Conservation (phyloP, 2,329 filamentous ascomycete genomes). For the Penicillium sp. region DNA sequence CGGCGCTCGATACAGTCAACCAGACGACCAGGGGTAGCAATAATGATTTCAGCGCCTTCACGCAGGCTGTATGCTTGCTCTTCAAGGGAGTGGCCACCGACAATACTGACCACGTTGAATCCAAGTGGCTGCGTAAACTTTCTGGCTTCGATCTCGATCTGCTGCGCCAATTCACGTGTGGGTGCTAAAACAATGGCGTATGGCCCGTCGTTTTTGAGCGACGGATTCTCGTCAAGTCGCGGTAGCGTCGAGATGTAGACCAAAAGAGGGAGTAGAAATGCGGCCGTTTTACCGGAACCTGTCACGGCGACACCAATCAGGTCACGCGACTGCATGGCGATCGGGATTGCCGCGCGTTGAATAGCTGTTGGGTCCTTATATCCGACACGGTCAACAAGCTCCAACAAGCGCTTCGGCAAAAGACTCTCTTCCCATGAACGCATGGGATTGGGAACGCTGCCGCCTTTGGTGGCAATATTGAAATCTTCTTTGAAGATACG, state of each 20-base stretch:
- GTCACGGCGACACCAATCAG: conserved; percentile 98
- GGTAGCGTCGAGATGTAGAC: conserved; percentile 93
- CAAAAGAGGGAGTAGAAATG: conserved; percentile 86
- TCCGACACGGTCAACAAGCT: conserved; percentile 79
- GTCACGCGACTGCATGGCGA: conserved; percentile 86
- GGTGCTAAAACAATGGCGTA: conserved; percentile 97
- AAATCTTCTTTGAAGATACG: conserved; percentile 99
- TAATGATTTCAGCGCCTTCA: conserved; percentile 94
- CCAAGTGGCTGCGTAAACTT: conserved; percentile 90
- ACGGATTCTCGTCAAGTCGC: conserved; percentile 73
- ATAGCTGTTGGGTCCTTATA: conserved; percentile 91
- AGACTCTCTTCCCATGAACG: conserved; percentile 85
- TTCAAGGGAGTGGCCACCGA: conserved; percentile 94
- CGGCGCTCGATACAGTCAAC: conserved; percentile 95
- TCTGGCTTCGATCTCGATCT: conserved; percentile 89
- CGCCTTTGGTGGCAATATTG: conserved; percentile 92
- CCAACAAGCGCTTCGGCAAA: conserved; percentile 72
- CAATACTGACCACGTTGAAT: conserved; percentile 92
- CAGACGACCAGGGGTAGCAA: conserved; percentile 95
- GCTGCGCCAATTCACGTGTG: conserved; percentile 94
- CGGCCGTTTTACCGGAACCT: conserved; percentile 96
- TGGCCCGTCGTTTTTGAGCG: conserved; percentile 88
- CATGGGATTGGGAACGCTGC: conserved; percentile 91
- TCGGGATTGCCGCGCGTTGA: conserved; percentile 91
- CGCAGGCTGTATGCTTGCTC: conserved; percentile 88